Conservation (phyloP, 495 filamentous ascomycete species). For the Aspergillus sclerotiicarbonarius region DNA sequence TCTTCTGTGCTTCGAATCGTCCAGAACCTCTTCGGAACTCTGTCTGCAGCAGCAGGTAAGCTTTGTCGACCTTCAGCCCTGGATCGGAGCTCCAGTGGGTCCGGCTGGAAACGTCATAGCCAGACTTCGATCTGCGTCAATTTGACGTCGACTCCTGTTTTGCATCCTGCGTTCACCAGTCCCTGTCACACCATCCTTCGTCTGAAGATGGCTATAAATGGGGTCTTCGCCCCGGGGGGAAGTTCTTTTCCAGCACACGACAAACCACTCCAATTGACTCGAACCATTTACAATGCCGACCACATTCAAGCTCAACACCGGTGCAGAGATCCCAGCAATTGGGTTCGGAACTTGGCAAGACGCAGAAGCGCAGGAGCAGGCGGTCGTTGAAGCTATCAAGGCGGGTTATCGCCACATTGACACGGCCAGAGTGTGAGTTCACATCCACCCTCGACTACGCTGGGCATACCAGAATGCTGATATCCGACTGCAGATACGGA, state of each 20-base stretch:
- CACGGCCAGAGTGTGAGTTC: conserved; percentile 50
- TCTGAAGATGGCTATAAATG: not conserved
- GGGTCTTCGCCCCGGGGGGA: not conserved
- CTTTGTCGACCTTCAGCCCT: not conserved
- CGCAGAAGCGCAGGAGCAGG: conserved; percentile 41
- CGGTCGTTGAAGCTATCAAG: conserved; percentile 48
- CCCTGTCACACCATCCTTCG: not conserved
- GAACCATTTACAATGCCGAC: conserved; percentile 25
- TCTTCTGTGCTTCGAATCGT: no score
- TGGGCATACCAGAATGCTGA: not conserved
- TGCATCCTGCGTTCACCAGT: not conserved
- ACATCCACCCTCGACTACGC: not conserved
- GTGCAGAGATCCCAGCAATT: conserved; percentile 48
- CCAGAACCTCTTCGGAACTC: no score
- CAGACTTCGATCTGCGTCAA: conserved; percentile 8
- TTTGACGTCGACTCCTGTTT: conserved; percentile 12
- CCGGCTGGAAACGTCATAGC: conserved; percentile 2
- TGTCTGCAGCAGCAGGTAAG: no score
- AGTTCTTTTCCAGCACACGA: not conserved
- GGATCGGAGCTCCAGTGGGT: not conserved
- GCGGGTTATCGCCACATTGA: conserved; percentile 64
- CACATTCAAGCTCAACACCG: conserved; percentile 48
- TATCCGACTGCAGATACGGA: conserved; percentile 37
- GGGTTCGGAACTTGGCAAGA: conserved; percentile 55
- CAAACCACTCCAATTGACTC: conserved; percentile 1